Conservation (phyloP, 345 rosid genomes). For the Chamaenerion angustifolium region DNA sequence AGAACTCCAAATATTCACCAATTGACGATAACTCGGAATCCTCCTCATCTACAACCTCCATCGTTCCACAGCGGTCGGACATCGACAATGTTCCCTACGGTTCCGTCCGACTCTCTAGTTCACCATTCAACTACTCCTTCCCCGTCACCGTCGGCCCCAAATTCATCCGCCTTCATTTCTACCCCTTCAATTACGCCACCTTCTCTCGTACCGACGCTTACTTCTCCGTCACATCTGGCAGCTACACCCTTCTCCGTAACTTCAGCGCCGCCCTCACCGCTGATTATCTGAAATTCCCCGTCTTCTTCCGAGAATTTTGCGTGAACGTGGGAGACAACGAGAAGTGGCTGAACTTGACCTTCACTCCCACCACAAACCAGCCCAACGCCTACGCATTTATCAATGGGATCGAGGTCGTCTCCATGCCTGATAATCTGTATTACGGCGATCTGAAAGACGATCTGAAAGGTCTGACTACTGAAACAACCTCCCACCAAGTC, state of each 20-base stretch:
- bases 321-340: not conserved
- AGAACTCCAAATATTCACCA: too few relatives aligned
- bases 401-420: conserved; percentile 28
- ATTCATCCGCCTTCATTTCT: conserved; percentile 22
- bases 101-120: conserved; percentile 12
- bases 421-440: conserved; percentile 24
- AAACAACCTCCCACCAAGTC: too few relatives aligned
- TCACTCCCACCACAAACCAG: conserved; percentile 11
- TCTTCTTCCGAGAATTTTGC: conserved; percentile 4
- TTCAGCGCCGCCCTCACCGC: conserved; percentile 16
- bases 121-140: conserved; percentile 19
- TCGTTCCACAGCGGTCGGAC: not conserved
- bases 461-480: too few relatives aligned
- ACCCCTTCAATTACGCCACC: too few relatives aligned
- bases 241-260: conserved; percentile 12
- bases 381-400: conserved; percentile 18
- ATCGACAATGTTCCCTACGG: not conserved
- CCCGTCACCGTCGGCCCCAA: conserved; percentile 19
- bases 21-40: conserved; percentile 11
- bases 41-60: not conserved
- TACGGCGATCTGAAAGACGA: not conserved
- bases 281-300: not conserved
- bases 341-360: conserved; percentile 15
- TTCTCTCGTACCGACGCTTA: conserved; percentile 1
- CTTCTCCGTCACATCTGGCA: conserved; percentile 16